These are phyloP conservation scores for Microbotryum silenes-acaulis DNA, from an alignment of 1,284 basidiomycete genomes.

Conservation along the genomic window DNA sequence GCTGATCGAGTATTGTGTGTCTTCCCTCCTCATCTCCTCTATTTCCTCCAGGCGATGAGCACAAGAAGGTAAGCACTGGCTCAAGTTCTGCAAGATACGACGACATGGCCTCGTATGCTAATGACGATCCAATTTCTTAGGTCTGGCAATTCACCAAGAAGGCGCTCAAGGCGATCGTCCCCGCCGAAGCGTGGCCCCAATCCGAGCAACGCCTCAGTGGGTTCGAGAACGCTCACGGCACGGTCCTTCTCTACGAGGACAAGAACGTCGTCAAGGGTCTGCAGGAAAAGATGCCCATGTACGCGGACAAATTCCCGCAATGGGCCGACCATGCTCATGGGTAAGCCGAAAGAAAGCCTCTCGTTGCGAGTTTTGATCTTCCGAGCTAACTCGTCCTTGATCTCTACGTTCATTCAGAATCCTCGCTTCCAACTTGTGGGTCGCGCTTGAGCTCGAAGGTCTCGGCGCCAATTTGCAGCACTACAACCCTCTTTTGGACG, in stretches of 20 bases:
- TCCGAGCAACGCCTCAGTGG: slow-evolving; percentile 36
- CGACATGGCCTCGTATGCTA: too few species aligned
- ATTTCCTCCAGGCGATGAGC: slow-evolving; percentile 2
- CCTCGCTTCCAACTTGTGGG: slow-evolving; percentile 45
- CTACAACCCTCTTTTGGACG: slow-evolving; percentile 36
- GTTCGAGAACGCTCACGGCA: slow-evolving; percentile 45
- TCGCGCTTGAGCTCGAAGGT: slow-evolving; percentile 44
- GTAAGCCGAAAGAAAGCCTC: too few species aligned
- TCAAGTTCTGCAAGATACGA: too few species aligned
- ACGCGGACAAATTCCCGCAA: slow-evolving; percentile 41
- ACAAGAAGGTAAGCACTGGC: slow-evolving; percentile 12
- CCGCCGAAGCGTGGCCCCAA: slow-evolving; percentile 28
- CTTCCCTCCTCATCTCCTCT: not conserved
- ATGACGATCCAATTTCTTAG: not conserved
- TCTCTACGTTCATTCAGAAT: slow-evolving; percentile 11
- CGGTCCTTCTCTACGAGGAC: slow-evolving; percentile 47
- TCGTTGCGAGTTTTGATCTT: slow-evolving; percentile 16
- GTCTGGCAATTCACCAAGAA: slow-evolving; percentile 43
- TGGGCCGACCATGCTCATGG: slow-evolving; percentile 20
- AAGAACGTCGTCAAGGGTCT: slow-evolving; percentile 27
- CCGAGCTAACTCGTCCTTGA: slow-evolving; percentile 13
- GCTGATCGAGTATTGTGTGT: slow-evolving; percentile 4
- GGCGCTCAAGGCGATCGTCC: slow-evolving; percentile 33
- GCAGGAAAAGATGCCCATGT: slow-evolving; percentile 42
- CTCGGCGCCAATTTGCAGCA: slow-evolving; percentile 46